Evolutionary conservation across 225 moss, liverwort and hornwort species (phyloP), one percentile per base, ranked within the genome.

Genomic region (Anthoceros angustus): DNA sequence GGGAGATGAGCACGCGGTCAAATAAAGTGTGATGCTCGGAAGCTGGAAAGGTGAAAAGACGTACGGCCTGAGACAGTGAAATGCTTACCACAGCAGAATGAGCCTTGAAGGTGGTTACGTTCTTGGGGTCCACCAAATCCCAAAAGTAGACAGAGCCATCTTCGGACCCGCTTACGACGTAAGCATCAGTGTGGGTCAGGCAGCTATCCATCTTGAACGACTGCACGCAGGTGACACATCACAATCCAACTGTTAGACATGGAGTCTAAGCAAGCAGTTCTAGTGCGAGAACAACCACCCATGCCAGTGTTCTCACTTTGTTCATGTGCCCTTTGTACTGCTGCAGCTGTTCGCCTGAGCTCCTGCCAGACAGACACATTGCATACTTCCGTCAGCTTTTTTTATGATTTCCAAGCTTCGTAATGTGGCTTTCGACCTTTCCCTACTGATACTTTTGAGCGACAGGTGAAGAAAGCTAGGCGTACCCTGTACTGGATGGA

Each of bases 171-270:
- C 95, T 84, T 43, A 92, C 87, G 74, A 98, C 72, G 72, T 98
- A 84, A 9, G 91, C 86, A 62, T 98, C 95, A 40, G 88, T 85
- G 55, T 82, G 91, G 62, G 92, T 92, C 46, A 98, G 77, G 80
- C 95, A 98, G 74, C 92, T 92, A 68, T 98, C 92, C 95, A 92
- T 98, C 74, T 98, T 98, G 74, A 74, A 92, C 40, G 92, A 84
- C 95, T 98, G 92, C 42, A 40, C 38, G 43, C 23, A 4, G 12
- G 39, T 5, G 23, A 20, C 55, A 32, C 18, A 55, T 15, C 55
- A 68, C 2, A 66, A 8, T 45, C 42, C 43, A 64, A n/a, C 63
- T 68, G 25, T 67, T 42, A 55, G 21, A 4, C 32, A 32, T 1
- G 32, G 2, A 32, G 32, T 32, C 32, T 32, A 32, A 32, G 32